Percentiles rank a stretch among this genome's conserved stretches.
Evolutionary conservation across 176 grass and related monocot genomes (phyloP).

Genomic region (Otatea glauca): DNA sequence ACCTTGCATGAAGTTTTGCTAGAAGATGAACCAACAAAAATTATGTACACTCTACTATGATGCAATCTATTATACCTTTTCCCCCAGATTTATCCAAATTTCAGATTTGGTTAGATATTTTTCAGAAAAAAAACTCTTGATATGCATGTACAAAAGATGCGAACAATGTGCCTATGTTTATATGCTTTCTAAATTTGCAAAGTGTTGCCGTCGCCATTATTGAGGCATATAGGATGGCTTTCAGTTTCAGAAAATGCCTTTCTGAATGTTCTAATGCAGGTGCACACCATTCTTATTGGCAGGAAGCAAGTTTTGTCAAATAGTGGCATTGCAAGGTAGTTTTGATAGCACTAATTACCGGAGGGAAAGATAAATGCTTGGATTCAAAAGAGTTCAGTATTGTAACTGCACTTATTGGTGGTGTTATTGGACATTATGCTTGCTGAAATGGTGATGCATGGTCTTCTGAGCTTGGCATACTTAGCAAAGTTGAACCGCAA

Average conservation of each 20-base stretch:
- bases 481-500: constrained; percentile 80
- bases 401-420: constrained; percentile 86
- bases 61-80: constrained; percentile 15
- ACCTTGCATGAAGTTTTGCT: constrained; percentile 21
- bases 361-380: constrained; percentile 79
- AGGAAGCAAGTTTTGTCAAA: constrained; percentile 98
- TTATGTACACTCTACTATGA: constrained; percentile 17
- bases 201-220: too few relatives aligned
- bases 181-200: too few relatives aligned
- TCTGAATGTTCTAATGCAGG: constrained; percentile 63
- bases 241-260: constrained; percentile 49
- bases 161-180: neutral
- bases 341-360: constrained; percentile 52
- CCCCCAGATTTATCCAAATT: neutral
- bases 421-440: constrained; percentile 90
- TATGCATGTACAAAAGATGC: neutral
- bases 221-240: constrained; percentile 34
- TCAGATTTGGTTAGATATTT: constrained; percentile 13
- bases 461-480: constrained; percentile 94
- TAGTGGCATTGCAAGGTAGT: constrained; percentile 81
- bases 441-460: constrained; percentile 98
- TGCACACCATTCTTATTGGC: constrained; percentile 61
- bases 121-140: neutral
- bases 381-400: constrained; percentile 71
- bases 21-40: neutral